Evolutionary conservation across 192 early-diverging fungal genomes (phyloP), one percentile per base, ranked within the genome.

Genomic region (Coemansia guatemalensis): DNA sequence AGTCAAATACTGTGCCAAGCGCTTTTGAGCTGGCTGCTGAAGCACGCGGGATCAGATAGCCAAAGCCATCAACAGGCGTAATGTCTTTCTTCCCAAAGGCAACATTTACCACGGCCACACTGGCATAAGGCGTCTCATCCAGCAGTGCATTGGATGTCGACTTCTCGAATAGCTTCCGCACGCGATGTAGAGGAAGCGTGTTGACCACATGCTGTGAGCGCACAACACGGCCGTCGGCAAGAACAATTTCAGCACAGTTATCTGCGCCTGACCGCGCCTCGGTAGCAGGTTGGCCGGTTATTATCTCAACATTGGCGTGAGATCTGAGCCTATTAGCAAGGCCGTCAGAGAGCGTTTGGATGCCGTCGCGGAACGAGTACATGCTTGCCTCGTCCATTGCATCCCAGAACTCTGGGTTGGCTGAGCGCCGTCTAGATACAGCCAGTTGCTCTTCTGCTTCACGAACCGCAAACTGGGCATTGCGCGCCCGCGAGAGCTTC

Each of bases 1-100:
- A 93, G 66, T 98, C 96, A 73, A 95, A 94, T 8, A 96, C 89
- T 17, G 88, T 83, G 11, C 96, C 96, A 11, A 98, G 74, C 6
- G 88, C 81, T 26, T 58, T 54, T 4, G 74, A 73, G 25, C 73
- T 78, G 8, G 60, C 24, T 5, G 81, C 74, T 20, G 87, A 84
- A 1, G 87, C 82, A 17, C 81, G 73, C 5, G 96, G 96, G 12
- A 92, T 87, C 22, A 98, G 83, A 62, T 91, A 96, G 7, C 96
- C 96, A 79, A 98, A 98, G 1, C 96, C 96, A 48, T 88, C 83
- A 11, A 90, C 82, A 0, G 85, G 80, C 6, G 91, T 77, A 1
- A 86, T 61, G 21, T 74, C 52, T 11, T 67, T 71, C 8, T 71
- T 25, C 59, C 56, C 52, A 56, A 87, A 97, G 0, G 88, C 85